Percentiles rank a stretch among this genome's conserved stretches.
Evolutionary conservation across 331 rosid genomes (phyloP).

Genomic region (Prunus yedoensis): DNA sequence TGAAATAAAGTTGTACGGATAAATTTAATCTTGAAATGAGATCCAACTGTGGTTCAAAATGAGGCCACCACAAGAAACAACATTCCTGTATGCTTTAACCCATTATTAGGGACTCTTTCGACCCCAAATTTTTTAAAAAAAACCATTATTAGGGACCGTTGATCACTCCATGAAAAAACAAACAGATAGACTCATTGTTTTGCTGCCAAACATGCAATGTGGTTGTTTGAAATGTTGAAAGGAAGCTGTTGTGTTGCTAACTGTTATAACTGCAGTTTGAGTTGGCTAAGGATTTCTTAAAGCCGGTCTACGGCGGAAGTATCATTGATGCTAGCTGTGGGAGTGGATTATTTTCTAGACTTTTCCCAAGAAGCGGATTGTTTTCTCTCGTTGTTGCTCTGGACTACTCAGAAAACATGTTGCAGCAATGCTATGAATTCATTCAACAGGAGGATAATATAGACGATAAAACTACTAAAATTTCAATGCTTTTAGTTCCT

Average conservation of each 20-base stretch:
- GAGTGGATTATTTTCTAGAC: constrained; percentile 88
- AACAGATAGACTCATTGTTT: neutral
- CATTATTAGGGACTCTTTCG: constrained; percentile 15
- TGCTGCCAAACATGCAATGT: constrained; percentile 17
- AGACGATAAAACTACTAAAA: neutral
- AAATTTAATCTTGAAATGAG: no score
- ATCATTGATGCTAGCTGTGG: constrained; percentile 91
- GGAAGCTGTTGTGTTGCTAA: constrained; percentile 13
- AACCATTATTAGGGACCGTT: constrained; percentile 4
- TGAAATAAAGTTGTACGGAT: no score
- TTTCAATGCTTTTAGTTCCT: neutral
- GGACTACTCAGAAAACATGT: constrained; percentile 94
- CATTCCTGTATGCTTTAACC: constrained; percentile 62
- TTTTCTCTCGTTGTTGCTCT: constrained; percentile 82
- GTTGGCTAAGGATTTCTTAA: constrained; percentile 56
- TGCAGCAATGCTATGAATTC: constrained; percentile 76
- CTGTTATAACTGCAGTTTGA: constrained; percentile 69
- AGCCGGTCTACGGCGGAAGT: constrained; percentile 76
- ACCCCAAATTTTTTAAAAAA: no score
- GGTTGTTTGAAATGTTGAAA: constrained; percentile 15
- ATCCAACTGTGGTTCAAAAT: no score
- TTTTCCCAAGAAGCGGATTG: constrained; percentile 76
- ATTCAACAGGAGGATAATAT: constrained; percentile 61
- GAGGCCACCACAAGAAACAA: constrained; percentile 5
- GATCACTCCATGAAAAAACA: neutral